A percentile compares a stretch with the other conserved stretches of the same genome.
phyloP scores from a whole-genome alignment of 371 early-diverging fungal genomes.

The Mucor indicus region DNA sequence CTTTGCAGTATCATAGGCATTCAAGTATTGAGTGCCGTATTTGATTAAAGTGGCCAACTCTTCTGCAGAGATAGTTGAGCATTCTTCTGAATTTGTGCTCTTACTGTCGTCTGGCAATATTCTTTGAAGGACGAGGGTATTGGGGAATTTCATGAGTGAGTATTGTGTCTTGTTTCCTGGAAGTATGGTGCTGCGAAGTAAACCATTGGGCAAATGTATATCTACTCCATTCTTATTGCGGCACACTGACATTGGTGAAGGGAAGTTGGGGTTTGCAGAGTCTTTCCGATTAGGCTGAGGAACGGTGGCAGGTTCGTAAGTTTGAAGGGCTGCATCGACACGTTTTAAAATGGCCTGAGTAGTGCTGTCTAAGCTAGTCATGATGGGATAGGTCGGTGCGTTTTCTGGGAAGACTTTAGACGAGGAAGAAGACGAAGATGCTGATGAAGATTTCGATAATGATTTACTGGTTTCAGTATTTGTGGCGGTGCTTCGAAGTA shows the following conservation, averaged over 20 bases:
- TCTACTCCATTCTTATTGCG: conserved; percentile 32
- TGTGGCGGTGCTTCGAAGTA: conserved; percentile 1
- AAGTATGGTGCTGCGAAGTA: conserved; percentile 24
- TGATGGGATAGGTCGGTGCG: conserved; percentile 11
- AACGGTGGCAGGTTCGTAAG: neutral
- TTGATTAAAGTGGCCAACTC: conserved; percentile 16
- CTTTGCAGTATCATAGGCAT: conserved; percentile 16
- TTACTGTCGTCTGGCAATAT: conserved; percentile 9
- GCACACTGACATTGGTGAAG: conserved; percentile 18
- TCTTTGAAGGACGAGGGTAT: conserved; percentile 12
- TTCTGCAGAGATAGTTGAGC: conserved; percentile 10
- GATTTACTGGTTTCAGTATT: neutral
- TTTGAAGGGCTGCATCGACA: conserved; percentile 10
- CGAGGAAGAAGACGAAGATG: neutral
- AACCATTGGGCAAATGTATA: conserved; percentile 30
- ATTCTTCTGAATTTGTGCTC: neutral
- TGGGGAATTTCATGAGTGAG: conserved; percentile 21
- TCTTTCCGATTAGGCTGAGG: neutral
- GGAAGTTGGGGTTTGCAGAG: neutral
- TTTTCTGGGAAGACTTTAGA: no score
- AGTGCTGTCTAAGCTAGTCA: conserved; percentile 17
- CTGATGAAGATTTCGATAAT: conserved; percentile 8
- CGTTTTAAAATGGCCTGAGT: conserved; percentile 20
- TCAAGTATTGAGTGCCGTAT: conserved; percentile 19
- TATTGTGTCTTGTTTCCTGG: conserved; percentile 31